Conservation (phyloP, 148 eudicot species). For the Silene uniflora region DNA sequence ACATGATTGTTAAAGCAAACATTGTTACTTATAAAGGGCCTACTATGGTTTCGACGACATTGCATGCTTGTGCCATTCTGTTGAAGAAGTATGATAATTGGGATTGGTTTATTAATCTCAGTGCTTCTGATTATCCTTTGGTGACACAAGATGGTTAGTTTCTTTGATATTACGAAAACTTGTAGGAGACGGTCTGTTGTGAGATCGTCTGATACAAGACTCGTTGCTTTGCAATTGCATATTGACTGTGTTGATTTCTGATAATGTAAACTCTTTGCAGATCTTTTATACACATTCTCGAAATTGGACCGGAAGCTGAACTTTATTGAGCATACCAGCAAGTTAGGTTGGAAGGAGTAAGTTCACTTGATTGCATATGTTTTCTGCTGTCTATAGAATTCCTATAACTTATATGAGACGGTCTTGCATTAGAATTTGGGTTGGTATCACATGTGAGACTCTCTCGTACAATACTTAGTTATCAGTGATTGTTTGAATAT, state of each 20-base stretch:
- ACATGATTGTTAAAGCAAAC: constrained; percentile 72
- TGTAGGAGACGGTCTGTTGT: too few relatives aligned
- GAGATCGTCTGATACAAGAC: background rate
- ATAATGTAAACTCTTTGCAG: constrained; percentile 35
- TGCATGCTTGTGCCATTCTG: constrained; percentile 94
- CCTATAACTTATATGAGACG: background rate
- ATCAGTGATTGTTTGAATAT: constrained; percentile 9
- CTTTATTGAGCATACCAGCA: constrained; percentile 81
- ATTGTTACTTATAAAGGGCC: constrained; percentile 96
- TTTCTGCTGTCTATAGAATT: background rate
- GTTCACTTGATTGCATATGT: constrained; percentile 15
- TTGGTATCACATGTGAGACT: too few relatives aligned
- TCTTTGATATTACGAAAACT: too few relatives aligned
- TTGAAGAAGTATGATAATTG: constrained; percentile 69
- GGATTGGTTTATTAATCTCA: constrained; percentile 99
- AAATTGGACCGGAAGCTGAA: constrained; percentile 65
- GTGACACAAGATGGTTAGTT: constrained; percentile 92
- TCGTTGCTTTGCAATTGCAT: background rate
- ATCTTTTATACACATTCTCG: constrained; percentile 68
- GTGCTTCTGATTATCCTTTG: constrained; percentile 97
- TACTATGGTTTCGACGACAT: constrained; percentile 88
- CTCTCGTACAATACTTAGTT: too few relatives aligned
- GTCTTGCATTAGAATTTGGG: background rate
- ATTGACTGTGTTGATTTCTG: background rate
- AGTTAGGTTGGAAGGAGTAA: constrained; percentile 91